Base-by-base conservation (phyloP, 2,329 filamentous ascomycete species). In the Hypoxylon sp. region DNA sequence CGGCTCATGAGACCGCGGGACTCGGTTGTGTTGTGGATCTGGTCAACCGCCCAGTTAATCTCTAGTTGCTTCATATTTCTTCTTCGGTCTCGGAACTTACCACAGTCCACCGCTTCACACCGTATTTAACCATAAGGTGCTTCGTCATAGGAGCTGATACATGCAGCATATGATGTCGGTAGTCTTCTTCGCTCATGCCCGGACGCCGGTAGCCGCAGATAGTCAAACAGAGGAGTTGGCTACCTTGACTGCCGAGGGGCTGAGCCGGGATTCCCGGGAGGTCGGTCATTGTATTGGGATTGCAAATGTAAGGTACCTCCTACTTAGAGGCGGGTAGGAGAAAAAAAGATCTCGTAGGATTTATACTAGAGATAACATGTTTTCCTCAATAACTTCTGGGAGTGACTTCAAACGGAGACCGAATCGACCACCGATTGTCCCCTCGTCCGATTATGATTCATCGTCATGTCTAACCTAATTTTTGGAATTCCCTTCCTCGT, bases 41-140 rank as follows among this genome's bases (percentile, higher is more conserved):
- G 65, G 19, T 6, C 32, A 37, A 37, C 32, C 32, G 32, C 32
- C 37, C 22, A 47, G 52, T n/a, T 41, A 46, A 46, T 8, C 19
- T 46, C 20, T 20, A 24, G 20, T 46, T 46, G 20, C 20, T 46
- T 7, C 43, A 46, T 19, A 26, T 8, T 10, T 6, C 43, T 37
- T 37, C 32, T 37, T 37, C 32, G 32, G 32, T 37, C 32, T 37
- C 32, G 32, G 32, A 46, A 47, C 69, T 68, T 54, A 81, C 80
- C 73, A 75, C 68, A 0, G 80, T 83, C 80, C 80, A 84, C 54
- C 80, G 65, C 59, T 76, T 77, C 8, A 85, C 71, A 0, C 81
- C 81, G 58, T 84, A 83, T 61, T 83, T 82, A 1, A 77, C 79
- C 81, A 84, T 82, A 1, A 84, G 73, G 13, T 75, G 79, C 54